A percentile compares a stretch with the other conserved stretches of the same genome.
Evolutionary conservation across 805 yeast genomes (phyloP).

Genomic region (Schizosaccharomyces pombe): ASM294v3 CU329670.1:4407501-4408000

Average conservation of each 20-base stretch:
- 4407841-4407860: not conserved
- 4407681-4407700: not conserved
- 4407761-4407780: not conserved
- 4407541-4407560: not conserved
- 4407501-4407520: constrained; percentile 45
- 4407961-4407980: not conserved
- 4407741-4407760: not conserved
- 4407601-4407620: not conserved
- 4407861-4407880: not conserved
- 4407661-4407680: not conserved
- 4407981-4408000: not conserved
- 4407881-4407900: not conserved
- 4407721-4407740: not conserved
- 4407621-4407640: not conserved
- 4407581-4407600: not conserved
- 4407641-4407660: not conserved
- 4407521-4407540: constrained; percentile 31
- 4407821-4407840: not conserved
- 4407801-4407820: not conserved
- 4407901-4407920: not conserved
- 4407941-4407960: not conserved
- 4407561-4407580: not conserved
- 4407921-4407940: not conserved
- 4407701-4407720: not conserved
- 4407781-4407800: not conserved